phyloP scores from a whole-genome alignment of 495 filamentous ascomycete species.

The Aspergillus coremiiformis region DNA sequence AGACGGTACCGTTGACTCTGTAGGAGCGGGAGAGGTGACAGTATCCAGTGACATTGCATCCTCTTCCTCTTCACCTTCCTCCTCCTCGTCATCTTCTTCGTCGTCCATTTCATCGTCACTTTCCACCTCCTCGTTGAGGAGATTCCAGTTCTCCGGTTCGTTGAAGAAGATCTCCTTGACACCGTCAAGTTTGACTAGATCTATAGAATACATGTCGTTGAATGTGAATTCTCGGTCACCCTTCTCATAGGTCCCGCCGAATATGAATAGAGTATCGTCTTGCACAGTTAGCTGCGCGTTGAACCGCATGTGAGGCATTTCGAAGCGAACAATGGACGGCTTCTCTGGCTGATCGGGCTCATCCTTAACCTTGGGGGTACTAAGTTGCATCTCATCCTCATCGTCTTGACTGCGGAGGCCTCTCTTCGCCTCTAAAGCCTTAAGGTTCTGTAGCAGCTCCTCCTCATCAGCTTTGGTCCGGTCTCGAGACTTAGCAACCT shows the following conservation, averaged over 20 bases:
- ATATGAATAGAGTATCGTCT: conserved; percentile 85
- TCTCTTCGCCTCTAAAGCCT: conserved; percentile 65
- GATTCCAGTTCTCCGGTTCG: conserved; percentile 81
- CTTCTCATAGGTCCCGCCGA: conserved; percentile 91
- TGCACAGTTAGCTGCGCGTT: conserved; percentile 86
- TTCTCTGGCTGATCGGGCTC: conserved; percentile 48
- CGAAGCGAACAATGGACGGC: conserved; percentile 47
- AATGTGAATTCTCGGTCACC: conserved; percentile 91
- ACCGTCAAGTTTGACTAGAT: conserved; percentile 86
- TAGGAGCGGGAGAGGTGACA: conserved; percentile 29
- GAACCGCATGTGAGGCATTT: conserved; percentile 81
- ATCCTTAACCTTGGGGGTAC: conserved; percentile 39
- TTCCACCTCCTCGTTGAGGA: conserved; percentile 60
- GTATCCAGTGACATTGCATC: conserved; percentile 38
- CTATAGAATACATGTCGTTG: conserved; percentile 86
- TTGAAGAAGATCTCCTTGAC: conserved; percentile 80
- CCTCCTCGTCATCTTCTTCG: conserved; percentile 61
- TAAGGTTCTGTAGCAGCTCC: conserved; percentile 77
- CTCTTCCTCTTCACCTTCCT: conserved; percentile 37
- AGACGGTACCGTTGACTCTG: conserved; percentile 31
- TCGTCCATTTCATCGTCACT: conserved; percentile 64
- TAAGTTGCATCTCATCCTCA: conserved; percentile 46
- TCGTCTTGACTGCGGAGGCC: conserved; percentile 47
- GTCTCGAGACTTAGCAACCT: conserved; percentile 52
- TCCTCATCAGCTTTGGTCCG: conserved; percentile 80